These are phyloP conservation scores for Hypholoma fasciculare DNA, from an alignment of 768 basidiomycete genomes.

Conservation along the genomic window DNA sequence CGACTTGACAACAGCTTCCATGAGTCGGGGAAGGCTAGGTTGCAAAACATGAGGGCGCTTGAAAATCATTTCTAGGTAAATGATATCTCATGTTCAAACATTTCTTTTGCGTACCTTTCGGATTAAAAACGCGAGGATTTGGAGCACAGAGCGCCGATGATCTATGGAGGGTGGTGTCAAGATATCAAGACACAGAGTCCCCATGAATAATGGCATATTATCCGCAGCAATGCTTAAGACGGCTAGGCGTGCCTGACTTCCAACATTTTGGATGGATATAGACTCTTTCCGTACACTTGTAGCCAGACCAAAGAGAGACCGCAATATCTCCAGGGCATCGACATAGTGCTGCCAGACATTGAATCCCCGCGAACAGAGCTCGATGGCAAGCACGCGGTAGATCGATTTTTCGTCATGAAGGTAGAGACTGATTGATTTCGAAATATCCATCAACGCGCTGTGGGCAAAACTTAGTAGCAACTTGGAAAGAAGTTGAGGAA, in stretches of 20 bases:
- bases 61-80: background rate
- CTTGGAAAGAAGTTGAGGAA: background rate
- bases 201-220: slow-evolving; percentile 92
- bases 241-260: slow-evolving; percentile 78
- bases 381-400: slow-evolving; percentile 76
- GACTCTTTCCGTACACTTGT: slow-evolving; percentile 72
- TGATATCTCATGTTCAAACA: background rate
- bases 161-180: slow-evolving; percentile 72
- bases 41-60: slow-evolving; percentile 86
- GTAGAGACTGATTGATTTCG: slow-evolving; percentile 78
- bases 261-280: slow-evolving; percentile 65
- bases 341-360: slow-evolving; percentile 93
- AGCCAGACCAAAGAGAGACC: slow-evolving; percentile 79
- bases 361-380: slow-evolving; percentile 90
- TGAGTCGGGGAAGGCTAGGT: slow-evolving; percentile 78
- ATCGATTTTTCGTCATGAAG: slow-evolving; percentile 71
- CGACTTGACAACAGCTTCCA: slow-evolving; percentile 96
- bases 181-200: slow-evolving; percentile 89
- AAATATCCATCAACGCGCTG: slow-evolving; percentile 81
- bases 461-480: slow-evolving; percentile 2
- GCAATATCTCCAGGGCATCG: slow-evolving; percentile 85
- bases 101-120: slow-evolving; percentile 61
- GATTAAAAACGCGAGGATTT: slow-evolving; percentile 90
- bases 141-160: slow-evolving; percentile 86
- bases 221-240: slow-evolving; percentile 81